Base-by-base conservation (phyloP, 2,329 filamentous ascomycete species). In the Neofusicoccum parvum region DNA sequence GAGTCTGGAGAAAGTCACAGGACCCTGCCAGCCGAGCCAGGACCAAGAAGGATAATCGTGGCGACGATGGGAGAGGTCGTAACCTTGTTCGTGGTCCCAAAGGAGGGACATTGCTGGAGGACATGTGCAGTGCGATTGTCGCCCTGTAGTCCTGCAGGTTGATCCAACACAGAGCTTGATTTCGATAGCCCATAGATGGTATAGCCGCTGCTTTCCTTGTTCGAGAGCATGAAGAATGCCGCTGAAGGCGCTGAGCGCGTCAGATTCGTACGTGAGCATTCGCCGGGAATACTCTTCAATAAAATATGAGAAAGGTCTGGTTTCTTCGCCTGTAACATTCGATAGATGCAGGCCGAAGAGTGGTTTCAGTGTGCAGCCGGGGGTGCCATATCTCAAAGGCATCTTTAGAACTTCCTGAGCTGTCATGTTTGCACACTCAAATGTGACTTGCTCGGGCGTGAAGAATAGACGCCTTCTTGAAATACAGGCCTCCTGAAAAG, bases 401-500 rank as follows among this genome's bases (percentile, higher is more conserved):
- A 50, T 37, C 9, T n/a, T 14, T 3, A 58, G 20, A 6, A 49
- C 59, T 32, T 62, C 59, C 5, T 27, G 36, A 6, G 45, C 45
- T 27, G 32, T 49, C 45, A 62, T 62, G 11, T 34, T 41, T 32
- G 45, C 45, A 23, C 59, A 62, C 15, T 62, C 59, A 27, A 62
- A 62, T 3, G 12, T n/a, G 27, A 48, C 58, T 46, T 62, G 58
- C 23, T 62, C 39, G 7, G 34, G 12, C 3, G 58, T 48, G 20
- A 62, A 62, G 58, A 62, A 62, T 7, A 62, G 32, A 20, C 41
- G 58, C n/a, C 58, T 12, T 15, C 46, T 14, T 5, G 41, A 62
- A 10, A 62, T 41, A 36, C 23, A n/a, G 20, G 58, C 58, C 34
- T 62, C 58, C 27, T 62, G 58, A 12, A 41, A 62, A 3, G 58